Evolutionary conservation across 2,329 filamentous ascomycete genomes (phyloP), one percentile per base, ranked within the genome.

Genomic region (Colletotrichum destructivum): DNA sequence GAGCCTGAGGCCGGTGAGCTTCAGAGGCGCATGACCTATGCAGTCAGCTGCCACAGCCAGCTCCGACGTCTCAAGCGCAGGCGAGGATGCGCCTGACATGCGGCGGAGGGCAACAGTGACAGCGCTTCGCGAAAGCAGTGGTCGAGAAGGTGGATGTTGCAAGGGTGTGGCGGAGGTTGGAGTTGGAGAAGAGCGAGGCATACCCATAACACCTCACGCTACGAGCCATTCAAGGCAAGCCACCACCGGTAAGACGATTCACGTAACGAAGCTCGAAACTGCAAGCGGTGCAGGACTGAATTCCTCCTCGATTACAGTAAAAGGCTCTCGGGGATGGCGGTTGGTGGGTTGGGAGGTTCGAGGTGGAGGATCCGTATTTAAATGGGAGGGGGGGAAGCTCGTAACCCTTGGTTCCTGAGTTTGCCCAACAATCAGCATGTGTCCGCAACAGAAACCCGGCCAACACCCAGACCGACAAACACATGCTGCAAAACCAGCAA

Each of bases 171-270:
- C 77, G 66, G 65, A 76, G 60, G 66, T 71, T 75, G 63, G 73
- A 61, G 64, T 71, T 75, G 64, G 73, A 44, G 60, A 66, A 71
- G 40, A 74, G 71, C 73, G 75, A 77, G 74, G 77, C 83, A 76
- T 85, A 85, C 84, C 82, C 81, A 84, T 84, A 78, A 82, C 81
- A 79, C 81, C 81, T 82, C 74, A 76, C 80, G 76, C 74, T 67
- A 69, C 69, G 42, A 69, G 59, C 65, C 54, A 42, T 72, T 40
- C 69, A 64, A 71, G 46, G 66, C 59, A 69, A 59, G 47, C 52
- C 59, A 56, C 54, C 59, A 44, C 57, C 35, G 52, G 55, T 23
- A 47, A 63, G 65, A 46, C 26, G 52, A 60, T 72, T 72, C 54
- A 72, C 65, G 54, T 31, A 54, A 62, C 15, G 56, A 44, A 49